Conservation (phyloP, 1,284 basidiomycete species). For the Omphalotus olearius region DNA sequence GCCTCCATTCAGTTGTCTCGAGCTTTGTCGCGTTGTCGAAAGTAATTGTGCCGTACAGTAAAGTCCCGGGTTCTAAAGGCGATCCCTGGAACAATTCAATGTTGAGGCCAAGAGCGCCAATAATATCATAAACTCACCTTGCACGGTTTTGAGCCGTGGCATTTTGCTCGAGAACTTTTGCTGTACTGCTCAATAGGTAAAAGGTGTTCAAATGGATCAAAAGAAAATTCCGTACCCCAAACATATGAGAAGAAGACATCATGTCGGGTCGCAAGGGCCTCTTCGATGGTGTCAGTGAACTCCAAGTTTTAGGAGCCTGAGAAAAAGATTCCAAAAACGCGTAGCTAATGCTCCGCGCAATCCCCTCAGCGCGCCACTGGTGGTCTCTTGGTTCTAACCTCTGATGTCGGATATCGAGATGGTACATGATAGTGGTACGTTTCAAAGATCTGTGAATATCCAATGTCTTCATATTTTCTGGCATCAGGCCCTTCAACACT, state of each 20-base stretch:
- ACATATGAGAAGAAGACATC: slow-evolving; percentile 28
- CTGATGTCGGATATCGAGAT: slow-evolving; percentile 28
- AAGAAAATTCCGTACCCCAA: slow-evolving; percentile 34
- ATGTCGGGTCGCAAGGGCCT: background rate
- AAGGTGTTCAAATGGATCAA: background rate
- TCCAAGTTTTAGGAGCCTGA: background rate
- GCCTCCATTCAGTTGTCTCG: slow-evolving; percentile 66
- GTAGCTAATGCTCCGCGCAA: slow-evolving; percentile 29
- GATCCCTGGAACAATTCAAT: slow-evolving; percentile 32
- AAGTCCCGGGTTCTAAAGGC: slow-evolving; percentile 44
- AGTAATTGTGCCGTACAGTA: slow-evolving; percentile 57
- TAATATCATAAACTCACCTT: slow-evolving; percentile 26
- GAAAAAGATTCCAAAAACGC: slow-evolving; percentile 17
- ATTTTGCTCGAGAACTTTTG: slow-evolving; percentile 62
- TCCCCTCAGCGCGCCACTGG: background rate
- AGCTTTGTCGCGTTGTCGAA: slow-evolving; percentile 36
- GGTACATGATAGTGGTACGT: slow-evolving; percentile 13
- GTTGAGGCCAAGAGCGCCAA: slow-evolving; percentile 1
- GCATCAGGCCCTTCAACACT: slow-evolving; percentile 23
- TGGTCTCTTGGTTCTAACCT: background rate
- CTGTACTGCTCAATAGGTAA: slow-evolving; percentile 48
- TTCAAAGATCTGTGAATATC: background rate
- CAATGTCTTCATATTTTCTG: background rate
- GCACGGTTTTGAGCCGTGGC: slow-evolving; percentile 60
- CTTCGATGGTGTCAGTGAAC: background rate